Base-by-base conservation (phyloP, 768 basidiomycete genomes). In the Gymnopilus junonius region DNA sequence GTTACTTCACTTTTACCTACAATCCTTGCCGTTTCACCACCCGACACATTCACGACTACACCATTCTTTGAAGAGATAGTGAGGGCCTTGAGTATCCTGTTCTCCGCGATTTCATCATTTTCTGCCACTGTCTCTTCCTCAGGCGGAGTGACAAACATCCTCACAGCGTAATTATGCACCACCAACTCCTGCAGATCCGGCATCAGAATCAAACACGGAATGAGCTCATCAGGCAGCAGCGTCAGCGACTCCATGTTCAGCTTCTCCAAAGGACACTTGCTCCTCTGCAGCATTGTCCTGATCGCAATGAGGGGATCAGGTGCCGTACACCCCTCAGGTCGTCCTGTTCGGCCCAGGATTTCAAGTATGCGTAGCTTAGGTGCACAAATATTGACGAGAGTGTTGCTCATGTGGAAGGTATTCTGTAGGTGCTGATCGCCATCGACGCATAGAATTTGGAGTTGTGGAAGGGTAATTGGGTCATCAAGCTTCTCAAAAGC, bases 321-420 rank as follows among this genome's bases (percentile, higher is more conserved):
- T 6, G 68, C 65, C 14, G 62, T 17, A 25, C 39, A 61, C 3
- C 57, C 65, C 25, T 67, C 71, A 5, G 65, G 59, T n/a, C 63
- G 48, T 27, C 72, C 71, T 4, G 66, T 66, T 29, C 74, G 61
- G 1, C 74, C 74, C 51, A 70, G 65, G 20, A 75, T 67, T 48
- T 73, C 71, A 25, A 75, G 62, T 23, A 59, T 64, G 11, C 66
- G 65, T 51, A 75, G 63, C 37, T 65, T 67, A 1, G 74, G 74
- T 3, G 67, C 64, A 35, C 67, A 56, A 46, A 75, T 45, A 46
- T 70, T 71, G 34, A 64, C 55, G 14, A 75, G 62, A 14, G 66
- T 71, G 45, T 69, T 74, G 20, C 66, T 70, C 68, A 75, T 70
- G 53, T 75, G 74, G 55, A 73, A 75, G 12, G 74, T 69, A 46